Evolutionary conservation across 257 asterid genomes (phyloP).

Genomic region (Schizonepeta tenuifolia): DNA sequence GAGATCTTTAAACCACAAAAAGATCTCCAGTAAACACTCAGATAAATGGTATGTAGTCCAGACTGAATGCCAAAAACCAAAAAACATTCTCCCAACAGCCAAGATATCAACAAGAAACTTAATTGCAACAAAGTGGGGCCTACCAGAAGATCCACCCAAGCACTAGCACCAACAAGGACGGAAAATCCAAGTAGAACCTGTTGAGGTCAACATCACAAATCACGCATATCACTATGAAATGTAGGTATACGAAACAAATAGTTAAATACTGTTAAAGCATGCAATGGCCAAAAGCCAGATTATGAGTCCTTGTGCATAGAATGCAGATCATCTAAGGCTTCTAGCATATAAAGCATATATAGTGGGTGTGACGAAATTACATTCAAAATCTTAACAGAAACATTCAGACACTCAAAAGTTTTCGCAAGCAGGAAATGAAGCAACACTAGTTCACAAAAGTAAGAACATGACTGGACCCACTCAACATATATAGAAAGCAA

Average conservation of each 20-base stretch:
- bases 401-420: slow-evolving; percentile 1
- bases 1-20: neutral
- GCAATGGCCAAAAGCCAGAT: slow-evolving; percentile 6
- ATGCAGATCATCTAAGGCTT: slow-evolving; percentile 8
- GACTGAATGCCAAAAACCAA: neutral
- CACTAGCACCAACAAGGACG: slow-evolving; percentile 96
- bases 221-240: slow-evolving; percentile 10
- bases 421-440: slow-evolving; percentile 19
- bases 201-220: slow-evolving; percentile 18
- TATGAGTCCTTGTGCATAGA: neutral
- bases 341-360: neutral
- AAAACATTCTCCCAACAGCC: neutral
- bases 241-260: slow-evolving; percentile 4
- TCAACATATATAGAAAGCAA: neutral
- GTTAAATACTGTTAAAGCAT: neutral
- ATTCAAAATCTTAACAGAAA: neutral
- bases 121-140: slow-evolving; percentile 23
- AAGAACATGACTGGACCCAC: slow-evolving; percentile 9
- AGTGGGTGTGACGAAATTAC: neutral
- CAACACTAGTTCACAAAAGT: slow-evolving; percentile 25
- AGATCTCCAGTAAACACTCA: neutral
- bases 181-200: slow-evolving; percentile 98
- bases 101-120: slow-evolving; percentile 20
- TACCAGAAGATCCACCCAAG: slow-evolving; percentile 99
- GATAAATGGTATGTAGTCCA: neutral